These are phyloP conservation scores for Aspergillus luchuensis DNA, from an alignment of 2,329 filamentous ascomycete species.

Conservation along the genomic window DNA sequence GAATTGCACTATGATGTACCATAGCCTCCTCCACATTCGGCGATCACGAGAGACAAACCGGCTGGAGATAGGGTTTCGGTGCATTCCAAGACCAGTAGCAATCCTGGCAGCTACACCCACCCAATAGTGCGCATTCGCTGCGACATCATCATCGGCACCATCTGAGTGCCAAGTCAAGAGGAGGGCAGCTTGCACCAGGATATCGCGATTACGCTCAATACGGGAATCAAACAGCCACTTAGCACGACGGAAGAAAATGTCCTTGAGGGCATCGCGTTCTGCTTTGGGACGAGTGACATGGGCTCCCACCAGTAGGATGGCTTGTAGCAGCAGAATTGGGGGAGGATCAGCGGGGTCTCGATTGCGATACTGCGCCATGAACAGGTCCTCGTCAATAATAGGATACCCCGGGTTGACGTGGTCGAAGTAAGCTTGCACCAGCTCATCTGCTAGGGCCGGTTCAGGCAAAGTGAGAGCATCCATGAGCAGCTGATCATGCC, in stretches of 20 bases:
- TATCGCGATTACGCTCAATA: slow-evolving; percentile 56
- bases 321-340: slow-evolving; percentile 54
- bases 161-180: slow-evolving; percentile 60
- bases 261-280: slow-evolving; percentile 49
- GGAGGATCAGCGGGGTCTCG: slow-evolving; percentile 49
- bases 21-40: slow-evolving; percentile 47
- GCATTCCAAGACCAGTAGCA: slow-evolving; percentile 59
- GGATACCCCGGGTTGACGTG: slow-evolving; percentile 56
- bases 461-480: slow-evolving; percentile 55
- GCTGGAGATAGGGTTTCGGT: slow-evolving; percentile 46
- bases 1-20: slow-evolving; percentile 49
- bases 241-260: slow-evolving; percentile 55
- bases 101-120: slow-evolving; percentile 56
- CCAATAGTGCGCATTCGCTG: slow-evolving; percentile 57
- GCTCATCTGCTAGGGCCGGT: slow-evolving; percentile 51
- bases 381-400: slow-evolving; percentile 54
- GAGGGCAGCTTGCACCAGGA: slow-evolving; percentile 57
- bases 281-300: slow-evolving; percentile 49
- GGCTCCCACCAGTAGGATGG: slow-evolving; percentile 55
- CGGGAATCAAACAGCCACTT: slow-evolving; percentile 58
- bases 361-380: slow-evolving; percentile 54
- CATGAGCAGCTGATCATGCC: slow-evolving; percentile 48
- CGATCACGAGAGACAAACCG: slow-evolving; percentile 45
- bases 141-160: slow-evolving; percentile 55
- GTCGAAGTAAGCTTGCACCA: slow-evolving; percentile 55